Evolutionary conservation across 345 rosid species (phyloP).

Genomic region (Brassica rapa): DNA sequence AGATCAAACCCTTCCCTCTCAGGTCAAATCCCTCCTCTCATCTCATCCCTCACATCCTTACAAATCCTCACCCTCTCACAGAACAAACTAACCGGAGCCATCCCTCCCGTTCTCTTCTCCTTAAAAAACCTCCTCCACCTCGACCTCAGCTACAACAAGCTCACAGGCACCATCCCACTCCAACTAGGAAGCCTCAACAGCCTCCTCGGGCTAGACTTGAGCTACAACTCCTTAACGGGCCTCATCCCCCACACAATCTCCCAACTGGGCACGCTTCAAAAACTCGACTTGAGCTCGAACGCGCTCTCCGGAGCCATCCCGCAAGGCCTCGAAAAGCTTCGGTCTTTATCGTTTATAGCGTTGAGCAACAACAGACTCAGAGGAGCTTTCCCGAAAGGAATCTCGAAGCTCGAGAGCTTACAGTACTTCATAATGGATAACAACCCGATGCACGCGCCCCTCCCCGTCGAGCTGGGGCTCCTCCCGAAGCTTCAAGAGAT

Average conservation of each 20-base stretch:
- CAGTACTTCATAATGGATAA: conserved; percentile 89
- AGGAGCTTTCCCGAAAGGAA: conserved; percentile 61
- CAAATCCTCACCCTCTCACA: conserved; percentile 79
- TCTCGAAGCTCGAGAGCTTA: conserved; percentile 58
- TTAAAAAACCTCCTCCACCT: conserved; percentile 60
- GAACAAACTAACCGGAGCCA: conserved; percentile 61
- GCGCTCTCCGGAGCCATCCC: conserved; percentile 62
- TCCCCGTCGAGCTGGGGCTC: conserved; percentile 63
- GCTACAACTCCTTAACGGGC: conserved; percentile 69
- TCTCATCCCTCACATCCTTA: conserved; percentile 64
- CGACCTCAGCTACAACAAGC: conserved; percentile 75
- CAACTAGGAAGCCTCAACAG: conserved; percentile 61
- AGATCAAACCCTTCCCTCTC: conserved; percentile 76
- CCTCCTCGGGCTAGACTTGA: conserved; percentile 74
- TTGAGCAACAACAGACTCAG: conserved; percentile 67
- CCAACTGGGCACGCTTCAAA: conserved; percentile 68
- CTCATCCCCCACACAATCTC: conserved; percentile 62
- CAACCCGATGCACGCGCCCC: conserved; percentile 64
- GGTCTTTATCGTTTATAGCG: conserved; percentile 64
- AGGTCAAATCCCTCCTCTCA: conserved; percentile 68
- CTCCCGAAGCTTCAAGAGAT: conserved; percentile 72
- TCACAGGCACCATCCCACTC: conserved; percentile 60
- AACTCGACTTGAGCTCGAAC: conserved; percentile 87
- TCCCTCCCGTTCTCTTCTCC: conserved; percentile 52
- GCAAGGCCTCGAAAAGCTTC: conserved; percentile 53